Conservation (phyloP, 2,329 filamentous ascomycete species). For the Colletotrichum truncatum region DNA sequence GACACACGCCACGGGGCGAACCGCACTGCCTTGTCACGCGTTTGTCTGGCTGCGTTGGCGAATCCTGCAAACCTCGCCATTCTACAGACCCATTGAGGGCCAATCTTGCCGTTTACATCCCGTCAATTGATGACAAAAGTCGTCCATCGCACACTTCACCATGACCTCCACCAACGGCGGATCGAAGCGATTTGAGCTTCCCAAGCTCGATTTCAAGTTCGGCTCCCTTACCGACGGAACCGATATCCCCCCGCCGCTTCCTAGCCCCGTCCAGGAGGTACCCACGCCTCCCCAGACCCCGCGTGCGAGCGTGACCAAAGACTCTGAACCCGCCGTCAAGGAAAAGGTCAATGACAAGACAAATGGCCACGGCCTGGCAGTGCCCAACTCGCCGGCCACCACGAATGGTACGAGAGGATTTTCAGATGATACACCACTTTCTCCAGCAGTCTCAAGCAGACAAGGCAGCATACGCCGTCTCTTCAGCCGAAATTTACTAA, state of each 20-base stretch:
- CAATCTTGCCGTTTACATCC: constrained; percentile 14
- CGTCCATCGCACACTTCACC: background rate
- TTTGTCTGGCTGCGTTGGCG: constrained; percentile 18
- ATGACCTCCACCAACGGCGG: constrained; percentile 15
- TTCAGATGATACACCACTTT: constrained; percentile 60
- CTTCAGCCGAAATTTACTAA: constrained; percentile 65
- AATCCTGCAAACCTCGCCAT: constrained; percentile 26
- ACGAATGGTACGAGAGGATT: constrained; percentile 56
- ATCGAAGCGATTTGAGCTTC: constrained; percentile 61
- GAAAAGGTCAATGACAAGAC: constrained; percentile 32
- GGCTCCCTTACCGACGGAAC: constrained; percentile 69
- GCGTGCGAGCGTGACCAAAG: constrained; percentile 36
- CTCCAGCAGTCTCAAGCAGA: constrained; percentile 60
- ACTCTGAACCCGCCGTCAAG: constrained; percentile 29
- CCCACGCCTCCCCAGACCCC: constrained; percentile 52
- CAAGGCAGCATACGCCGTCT: constrained; percentile 66
- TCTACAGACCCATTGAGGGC: constrained; percentile 2
- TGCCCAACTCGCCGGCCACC: constrained; percentile 30
- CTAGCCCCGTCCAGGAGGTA: constrained; percentile 61
- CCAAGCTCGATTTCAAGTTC: constrained; percentile 67
- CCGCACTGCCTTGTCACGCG: constrained; percentile 28
- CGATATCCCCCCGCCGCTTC: constrained; percentile 66
- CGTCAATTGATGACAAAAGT: constrained; percentile 25
- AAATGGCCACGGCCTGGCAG: constrained; percentile 34
- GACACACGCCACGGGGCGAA: constrained; percentile 29